Conservation (phyloP, 345 rosid species). For the Citrus medica region DNA sequence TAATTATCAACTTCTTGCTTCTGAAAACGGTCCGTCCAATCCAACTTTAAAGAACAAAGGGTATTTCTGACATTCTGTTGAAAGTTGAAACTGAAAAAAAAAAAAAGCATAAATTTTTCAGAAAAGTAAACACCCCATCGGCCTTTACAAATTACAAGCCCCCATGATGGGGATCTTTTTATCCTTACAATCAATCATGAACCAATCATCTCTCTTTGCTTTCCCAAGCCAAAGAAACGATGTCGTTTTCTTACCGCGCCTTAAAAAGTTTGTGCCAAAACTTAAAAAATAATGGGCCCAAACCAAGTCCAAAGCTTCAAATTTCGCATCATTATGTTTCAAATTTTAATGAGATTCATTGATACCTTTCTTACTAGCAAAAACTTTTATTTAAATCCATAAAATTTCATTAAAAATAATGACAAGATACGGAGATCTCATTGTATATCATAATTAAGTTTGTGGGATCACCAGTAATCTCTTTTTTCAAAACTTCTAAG, state of each 20-base stretch:
- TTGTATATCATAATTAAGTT: too few species aligned
- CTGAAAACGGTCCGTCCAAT: neutral
- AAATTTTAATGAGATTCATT: too few species aligned
- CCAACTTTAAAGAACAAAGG: neutral
- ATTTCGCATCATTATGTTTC: neutral
- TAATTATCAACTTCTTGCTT: neutral
- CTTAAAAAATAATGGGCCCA: neutral
- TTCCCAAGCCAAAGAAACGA: neutral
- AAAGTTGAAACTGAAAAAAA: neutral
- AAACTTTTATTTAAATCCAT: too few species aligned
- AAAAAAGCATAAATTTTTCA: neutral
- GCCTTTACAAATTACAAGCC: neutral
- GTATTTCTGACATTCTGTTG: neutral
- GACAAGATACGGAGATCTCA: too few species aligned
- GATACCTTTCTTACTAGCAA: too few species aligned
- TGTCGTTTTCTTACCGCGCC: neutral
- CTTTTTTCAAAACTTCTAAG: neutral
- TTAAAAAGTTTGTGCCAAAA: neutral
- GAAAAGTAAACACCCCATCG: neutral
- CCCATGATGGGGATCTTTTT: neutral
- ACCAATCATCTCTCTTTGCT: neutral
- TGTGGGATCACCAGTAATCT: too few species aligned
- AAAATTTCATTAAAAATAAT: too few species aligned
- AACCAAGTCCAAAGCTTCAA: neutral
- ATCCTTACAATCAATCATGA: slow-evolving; percentile 8